Conservation (phyloP, 1,284 basidiomycete species). For the Puccinia triticina region DNA sequence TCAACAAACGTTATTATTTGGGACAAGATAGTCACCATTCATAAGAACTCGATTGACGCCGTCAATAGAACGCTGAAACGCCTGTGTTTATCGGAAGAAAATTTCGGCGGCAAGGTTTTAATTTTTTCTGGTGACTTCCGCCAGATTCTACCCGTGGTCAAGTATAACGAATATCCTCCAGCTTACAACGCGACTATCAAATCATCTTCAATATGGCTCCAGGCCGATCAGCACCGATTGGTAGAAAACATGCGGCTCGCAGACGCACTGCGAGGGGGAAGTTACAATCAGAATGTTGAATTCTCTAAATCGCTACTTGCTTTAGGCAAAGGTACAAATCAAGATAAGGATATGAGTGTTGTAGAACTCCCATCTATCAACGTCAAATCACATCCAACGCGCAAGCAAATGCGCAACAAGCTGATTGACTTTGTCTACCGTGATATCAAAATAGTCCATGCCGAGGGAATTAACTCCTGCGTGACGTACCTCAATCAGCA, state of each 20-base stretch:
- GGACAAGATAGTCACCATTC: too few species aligned
- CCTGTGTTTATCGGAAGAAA: too few species aligned
- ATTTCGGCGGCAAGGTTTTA: slow-evolving; percentile 7
- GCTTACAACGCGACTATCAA: neutral
- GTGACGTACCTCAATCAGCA: neutral
- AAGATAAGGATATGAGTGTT: neutral
- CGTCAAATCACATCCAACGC: neutral
- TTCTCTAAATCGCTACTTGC: neutral
- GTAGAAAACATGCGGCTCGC: neutral
- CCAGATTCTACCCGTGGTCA: slow-evolving; percentile 21
- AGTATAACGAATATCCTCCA: neutral
- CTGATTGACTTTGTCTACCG: neutral
- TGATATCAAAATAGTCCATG: too few species aligned
- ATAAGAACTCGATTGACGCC: neutral
- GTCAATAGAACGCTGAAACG: too few species aligned
- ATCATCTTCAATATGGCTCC: neutral
- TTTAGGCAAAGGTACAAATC: neutral
- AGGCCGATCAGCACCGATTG: neutral
- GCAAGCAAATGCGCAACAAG: too few species aligned
- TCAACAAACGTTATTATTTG: too few species aligned
- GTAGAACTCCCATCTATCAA: too few species aligned
- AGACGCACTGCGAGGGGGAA: too few species aligned
- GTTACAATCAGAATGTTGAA: neutral
- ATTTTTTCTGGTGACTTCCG: slow-evolving; percentile 18
- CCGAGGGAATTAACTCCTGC: too few species aligned